phyloP scores from a whole-genome alignment of 2,329 filamentous ascomycete species.

The Pseudogymnoascus sp. region DNA sequence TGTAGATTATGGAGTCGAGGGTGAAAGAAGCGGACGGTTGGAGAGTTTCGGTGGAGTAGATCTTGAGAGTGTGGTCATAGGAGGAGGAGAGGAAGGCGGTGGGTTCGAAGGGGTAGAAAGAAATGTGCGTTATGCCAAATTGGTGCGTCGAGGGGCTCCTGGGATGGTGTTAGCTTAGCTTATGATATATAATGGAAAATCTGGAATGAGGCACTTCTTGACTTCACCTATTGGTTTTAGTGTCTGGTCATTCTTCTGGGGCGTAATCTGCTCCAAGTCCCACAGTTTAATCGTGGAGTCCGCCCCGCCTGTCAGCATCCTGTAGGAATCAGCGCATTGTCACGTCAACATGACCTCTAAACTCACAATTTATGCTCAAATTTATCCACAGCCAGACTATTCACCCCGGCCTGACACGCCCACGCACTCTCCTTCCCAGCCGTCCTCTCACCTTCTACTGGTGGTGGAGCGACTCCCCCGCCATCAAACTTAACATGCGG shows the following conservation, averaged over 20 bases:
- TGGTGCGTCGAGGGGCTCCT: conserved; percentile 42
- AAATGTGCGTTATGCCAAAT: conserved; percentile 66
- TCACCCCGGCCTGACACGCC: conserved; percentile 74
- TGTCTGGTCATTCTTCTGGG: conserved; percentile 36
- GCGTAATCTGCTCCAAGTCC: conserved; percentile 62
- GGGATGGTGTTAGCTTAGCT: conserved; percentile 22
- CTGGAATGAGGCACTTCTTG: conserved; percentile 28
- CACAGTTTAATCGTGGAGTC: conserved; percentile 80
- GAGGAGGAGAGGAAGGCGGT: conserved; percentile 68
- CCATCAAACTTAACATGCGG: conserved; percentile 64
- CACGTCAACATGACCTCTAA: conserved; percentile 12
- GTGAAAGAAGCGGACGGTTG: conserved; percentile 57
- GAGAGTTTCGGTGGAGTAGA: conserved; percentile 61
- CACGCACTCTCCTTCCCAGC: conserved; percentile 28
- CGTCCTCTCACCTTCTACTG: conserved; percentile 13
- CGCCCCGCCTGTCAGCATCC: conserved; percentile 75
- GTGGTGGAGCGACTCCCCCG: conserved; percentile 32
- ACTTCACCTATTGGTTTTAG: conserved; percentile 48
- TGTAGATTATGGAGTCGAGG: conserved; percentile 61
- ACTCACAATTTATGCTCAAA: conserved; percentile 68
- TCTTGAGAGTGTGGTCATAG: conserved; percentile 68
- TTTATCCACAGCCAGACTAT: conserved; percentile 68
- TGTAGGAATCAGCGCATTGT: conserved; percentile 24
- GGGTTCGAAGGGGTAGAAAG: conserved; percentile 71
- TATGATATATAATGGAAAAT: conserved; percentile 15